Evolutionary conservation across 495 filamentous ascomycete genomes (phyloP).

Genomic region (Aspergillus homomorphus): DNA sequence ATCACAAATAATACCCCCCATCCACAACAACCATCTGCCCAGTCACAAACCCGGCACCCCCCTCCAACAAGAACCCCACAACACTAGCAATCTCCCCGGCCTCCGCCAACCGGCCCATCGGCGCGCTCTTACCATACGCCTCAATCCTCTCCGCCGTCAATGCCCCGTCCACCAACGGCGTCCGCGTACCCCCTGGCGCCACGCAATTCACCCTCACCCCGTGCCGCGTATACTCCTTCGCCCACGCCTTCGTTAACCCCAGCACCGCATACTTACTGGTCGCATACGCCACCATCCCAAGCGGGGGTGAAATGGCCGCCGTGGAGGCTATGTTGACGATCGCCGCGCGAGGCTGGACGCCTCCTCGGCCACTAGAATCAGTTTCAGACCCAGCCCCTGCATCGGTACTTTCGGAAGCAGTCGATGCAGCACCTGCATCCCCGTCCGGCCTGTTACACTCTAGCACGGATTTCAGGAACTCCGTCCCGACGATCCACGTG

Average conservation of each 20-base stretch:
- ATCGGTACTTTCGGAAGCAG: not conserved
- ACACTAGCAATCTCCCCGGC: slow-evolving; percentile 18
- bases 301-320: not conserved
- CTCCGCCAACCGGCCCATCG: slow-evolving; percentile 14
- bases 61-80: slow-evolving; percentile 13
- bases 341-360: no score
- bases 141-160: slow-evolving; percentile 5
- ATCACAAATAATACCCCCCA: not conserved
- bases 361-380: not conserved
- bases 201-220: slow-evolving; percentile 3
- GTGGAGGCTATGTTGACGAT: slow-evolving; percentile 1
- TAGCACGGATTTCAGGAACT: not conserved
- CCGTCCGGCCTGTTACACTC: no score
- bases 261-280: slow-evolving; percentile 5
- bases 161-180: not conserved
- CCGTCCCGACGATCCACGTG: slow-evolving; percentile 6
- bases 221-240: not conserved
- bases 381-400: not conserved
- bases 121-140: slow-evolving; percentile 1
- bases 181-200: not conserved
- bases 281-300: not conserved
- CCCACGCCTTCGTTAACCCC: slow-evolving; percentile 1
- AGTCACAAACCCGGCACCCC: slow-evolving; percentile 13
- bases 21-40: slow-evolving; percentile 18
- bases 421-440: no score